Evolutionary conservation across 352 stramenopile genomes (phyloP).

Genomic region (Aphanomyces cochlioides): DNA sequence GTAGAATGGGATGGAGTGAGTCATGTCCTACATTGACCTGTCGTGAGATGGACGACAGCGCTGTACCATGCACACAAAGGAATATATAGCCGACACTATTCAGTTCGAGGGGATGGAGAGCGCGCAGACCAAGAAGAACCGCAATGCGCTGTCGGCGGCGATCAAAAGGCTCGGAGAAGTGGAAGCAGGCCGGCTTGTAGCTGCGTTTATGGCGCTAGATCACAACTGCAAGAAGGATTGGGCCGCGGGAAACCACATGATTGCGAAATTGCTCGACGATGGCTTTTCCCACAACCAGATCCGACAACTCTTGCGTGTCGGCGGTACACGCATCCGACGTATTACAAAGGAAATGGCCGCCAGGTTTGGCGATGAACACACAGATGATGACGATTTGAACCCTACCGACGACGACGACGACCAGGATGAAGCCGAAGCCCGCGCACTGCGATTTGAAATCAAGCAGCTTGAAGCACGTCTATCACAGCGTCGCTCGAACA

Average conservation of each 20-base stretch:
- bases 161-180: not conserved
- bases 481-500: too few species aligned
- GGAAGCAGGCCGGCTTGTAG: not conserved
- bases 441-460: too few species aligned
- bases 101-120: not conserved
- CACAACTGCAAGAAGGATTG: not conserved
- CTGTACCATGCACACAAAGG: too few species aligned
- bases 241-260: slow-evolving; percentile 5
- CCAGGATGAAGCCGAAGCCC: too few species aligned
- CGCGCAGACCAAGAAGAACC: not conserved
- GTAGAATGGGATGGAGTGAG: too few species aligned
- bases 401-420: too few species aligned
- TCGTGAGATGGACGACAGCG: too few species aligned
- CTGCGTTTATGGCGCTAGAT: not conserved
- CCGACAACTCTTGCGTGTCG: not conserved
- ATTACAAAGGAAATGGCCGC: not conserved
- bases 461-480: too few species aligned
- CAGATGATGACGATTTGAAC: too few species aligned
- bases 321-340: slow-evolving; percentile 1
- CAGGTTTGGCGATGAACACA: too few species aligned
- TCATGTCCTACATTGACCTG: too few species aligned
- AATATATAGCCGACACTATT: too few species aligned
- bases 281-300: slow-evolving; percentile 10
- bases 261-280: not conserved
- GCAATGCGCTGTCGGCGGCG: not conserved